Percentiles rank a stretch among this genome's conserved stretches.
phyloP scores from a whole-genome alignment of 2,329 filamentous ascomycete species.

The Septoria linicola region DNA sequence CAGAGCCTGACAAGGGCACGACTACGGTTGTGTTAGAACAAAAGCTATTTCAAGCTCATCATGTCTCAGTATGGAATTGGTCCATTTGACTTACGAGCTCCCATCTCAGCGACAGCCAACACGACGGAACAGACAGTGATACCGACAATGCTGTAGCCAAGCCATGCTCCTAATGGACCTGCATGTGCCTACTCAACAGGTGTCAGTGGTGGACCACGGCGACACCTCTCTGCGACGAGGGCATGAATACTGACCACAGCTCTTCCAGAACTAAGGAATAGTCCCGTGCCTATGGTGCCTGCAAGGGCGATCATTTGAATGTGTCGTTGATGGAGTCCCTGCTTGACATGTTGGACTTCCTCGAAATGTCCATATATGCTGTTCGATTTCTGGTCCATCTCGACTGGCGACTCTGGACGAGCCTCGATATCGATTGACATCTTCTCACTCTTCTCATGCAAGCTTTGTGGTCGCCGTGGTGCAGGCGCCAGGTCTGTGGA shows the following conservation, averaged over 20 bases:
- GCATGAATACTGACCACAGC: background rate
- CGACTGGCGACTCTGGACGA: constrained; percentile 2
- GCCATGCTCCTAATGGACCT: constrained; percentile 33
- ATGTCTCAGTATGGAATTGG: too few species aligned
- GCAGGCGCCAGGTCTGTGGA: constrained; percentile 8
- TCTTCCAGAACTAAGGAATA: constrained; percentile 35
- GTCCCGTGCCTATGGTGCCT: constrained; percentile 41
- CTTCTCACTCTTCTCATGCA: constrained; percentile 11
- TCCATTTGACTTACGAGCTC: too few species aligned
- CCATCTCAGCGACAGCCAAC: constrained; percentile 21
- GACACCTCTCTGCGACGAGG: background rate
- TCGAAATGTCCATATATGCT: constrained; percentile 19
- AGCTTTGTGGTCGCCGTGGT: background rate
- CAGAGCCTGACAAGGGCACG: constrained; percentile 17
- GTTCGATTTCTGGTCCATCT: constrained; percentile 1
- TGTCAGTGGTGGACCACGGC: background rate
- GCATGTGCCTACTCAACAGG: constrained; percentile 17
- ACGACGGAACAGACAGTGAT: constrained; percentile 19
- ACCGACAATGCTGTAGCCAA: constrained; percentile 21
- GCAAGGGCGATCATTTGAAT: constrained; percentile 36
- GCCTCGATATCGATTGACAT: constrained; percentile 13
- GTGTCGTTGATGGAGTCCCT: constrained; percentile 23
- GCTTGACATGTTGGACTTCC: constrained; percentile 24
- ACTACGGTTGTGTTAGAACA: too few species aligned
- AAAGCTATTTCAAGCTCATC: too few species aligned